Conservation (phyloP, 352 stramenopile genomes). For the Phytophthora litchii region DNA sequence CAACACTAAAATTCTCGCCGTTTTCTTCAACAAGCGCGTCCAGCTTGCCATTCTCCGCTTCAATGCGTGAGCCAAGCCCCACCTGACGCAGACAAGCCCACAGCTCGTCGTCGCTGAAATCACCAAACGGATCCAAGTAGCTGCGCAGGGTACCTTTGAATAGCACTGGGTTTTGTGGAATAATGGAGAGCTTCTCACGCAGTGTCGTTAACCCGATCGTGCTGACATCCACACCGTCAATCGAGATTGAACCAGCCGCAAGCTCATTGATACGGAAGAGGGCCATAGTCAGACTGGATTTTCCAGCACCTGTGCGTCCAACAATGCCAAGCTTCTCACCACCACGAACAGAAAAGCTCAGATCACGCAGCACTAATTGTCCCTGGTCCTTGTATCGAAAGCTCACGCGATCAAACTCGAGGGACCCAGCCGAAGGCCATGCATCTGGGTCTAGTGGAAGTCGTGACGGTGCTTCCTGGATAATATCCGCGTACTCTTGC, state of each 20-base stretch:
- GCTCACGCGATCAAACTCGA: conserved; percentile 87
- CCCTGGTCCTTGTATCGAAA: conserved; percentile 89
- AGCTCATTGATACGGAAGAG: conserved; percentile 92
- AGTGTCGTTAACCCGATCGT: conserved; percentile 83
- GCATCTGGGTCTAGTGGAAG: conserved; percentile 25
- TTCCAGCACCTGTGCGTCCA: conserved; percentile 88
- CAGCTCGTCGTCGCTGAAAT: conserved; percentile 78
- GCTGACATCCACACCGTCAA: conserved; percentile 88
- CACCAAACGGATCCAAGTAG: conserved; percentile 91
- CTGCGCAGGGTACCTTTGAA: conserved; percentile 92
- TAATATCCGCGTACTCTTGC: conserved; percentile 85
- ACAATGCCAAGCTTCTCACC: conserved; percentile 89
- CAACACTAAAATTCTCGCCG: conserved; percentile 93
- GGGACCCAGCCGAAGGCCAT: conserved; percentile 79
- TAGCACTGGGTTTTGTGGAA: conserved; percentile 94
- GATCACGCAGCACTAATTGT: conserved; percentile 46
- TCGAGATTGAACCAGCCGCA: conserved; percentile 73
- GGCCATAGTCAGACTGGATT: conserved; percentile 84
- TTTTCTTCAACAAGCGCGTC: conserved; percentile 88
- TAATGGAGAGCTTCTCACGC: conserved; percentile 88
- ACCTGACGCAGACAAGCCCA: conserved; percentile 54
- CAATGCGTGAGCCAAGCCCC: conserved; percentile 58
- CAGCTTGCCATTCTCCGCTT: conserved; percentile 53
- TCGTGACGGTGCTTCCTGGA: conserved; percentile 51
- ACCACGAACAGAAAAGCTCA: conserved; percentile 33